Evolutionary conservation across 345 rosid genomes (phyloP), one percentile per base, ranked within the genome.

Genomic region (Durio zibethinus): DNA sequence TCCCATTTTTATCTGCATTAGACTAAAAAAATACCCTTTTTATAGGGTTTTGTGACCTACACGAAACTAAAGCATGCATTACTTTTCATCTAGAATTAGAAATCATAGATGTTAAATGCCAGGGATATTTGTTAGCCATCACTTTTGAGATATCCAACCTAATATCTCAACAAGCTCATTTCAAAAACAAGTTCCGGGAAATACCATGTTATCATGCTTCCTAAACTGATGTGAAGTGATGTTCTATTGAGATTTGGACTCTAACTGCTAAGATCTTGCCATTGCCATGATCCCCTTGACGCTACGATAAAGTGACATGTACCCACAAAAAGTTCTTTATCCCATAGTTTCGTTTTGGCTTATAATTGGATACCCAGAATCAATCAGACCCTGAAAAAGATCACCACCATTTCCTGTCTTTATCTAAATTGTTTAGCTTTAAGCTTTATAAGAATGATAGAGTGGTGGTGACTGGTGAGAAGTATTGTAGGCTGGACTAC

Each of bases 201-300:
- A 75, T 45, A 56, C 23, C 81, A 74, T 73, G 76, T 73, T 78
- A 74, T 50, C 48, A 48, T n/a, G 57, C 21, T 3, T 69, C 33
- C 61, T 52, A 36, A 59, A 38, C 74, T 47, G 76, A 40, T 14
- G 65, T 25, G 3, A 31, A 2, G 21, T 35, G 62, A 11, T 56
- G 61, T 56, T 20, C 27, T 4, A 40, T 50, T 50, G 45, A 71
- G 75, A 71, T 50, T 71, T 52, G 29, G 60, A 33, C 29, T n/a
- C 38, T 59, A 71, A 71, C 61, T 50, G 75, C 21, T 29, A 53
- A 45, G 75, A 74, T 74, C 69, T 21, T 72, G 74, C 63, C 68
- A 35, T 77, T 66, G 40, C 74, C 43, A 71, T 71, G 29, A 65
- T 20, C 60, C 70, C 64, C 54, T 65, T 15, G 2, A 54, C 43